Evolutionary conservation across 2,329 filamentous ascomycete genomes (phyloP).

Genomic region (Epichloe sylvatica): DNA sequence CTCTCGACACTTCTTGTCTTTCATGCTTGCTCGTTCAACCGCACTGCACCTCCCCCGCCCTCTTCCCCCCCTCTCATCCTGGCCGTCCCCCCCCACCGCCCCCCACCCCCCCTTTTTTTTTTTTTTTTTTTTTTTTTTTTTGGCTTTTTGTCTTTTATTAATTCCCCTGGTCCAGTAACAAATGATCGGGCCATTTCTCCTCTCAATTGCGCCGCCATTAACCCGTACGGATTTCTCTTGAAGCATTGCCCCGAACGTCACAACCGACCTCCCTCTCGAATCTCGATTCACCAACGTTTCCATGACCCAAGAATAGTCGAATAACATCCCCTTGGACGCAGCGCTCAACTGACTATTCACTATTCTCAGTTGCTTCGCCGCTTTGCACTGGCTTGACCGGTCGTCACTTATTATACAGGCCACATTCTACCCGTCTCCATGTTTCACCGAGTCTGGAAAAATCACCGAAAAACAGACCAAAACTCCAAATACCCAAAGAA

Average conservation of each 20-base stretch:
- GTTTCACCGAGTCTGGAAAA: conserved; percentile 24
- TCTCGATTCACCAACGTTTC: not conserved
- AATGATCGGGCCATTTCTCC: not conserved
- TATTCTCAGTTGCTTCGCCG: not conserved
- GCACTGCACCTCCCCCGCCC: too few species aligned
- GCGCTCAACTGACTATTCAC: not conserved
- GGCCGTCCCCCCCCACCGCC: too few species aligned
- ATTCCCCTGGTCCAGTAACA: not conserved
- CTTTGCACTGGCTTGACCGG: not conserved
- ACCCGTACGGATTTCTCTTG: not conserved
- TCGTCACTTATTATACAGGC: not conserved
- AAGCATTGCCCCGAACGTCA: not conserved
- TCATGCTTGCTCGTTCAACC: too few species aligned
- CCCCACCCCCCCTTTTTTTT: too few species aligned
- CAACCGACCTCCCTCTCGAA: not conserved
- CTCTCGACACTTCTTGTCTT: too few species aligned
- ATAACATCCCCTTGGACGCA: not conserved
- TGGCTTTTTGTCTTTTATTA: not conserved
- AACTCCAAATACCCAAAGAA: conserved; percentile 6
- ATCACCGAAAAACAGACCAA: conserved; percentile 14
- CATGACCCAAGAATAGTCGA: not conserved
- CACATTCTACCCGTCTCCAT: conserved; percentile 16
- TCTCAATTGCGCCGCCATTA: not conserved
- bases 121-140: too few species aligned
- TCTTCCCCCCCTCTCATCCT: too few species aligned